Conservation (phyloP, 208 protist genomes). For the Naegleria fowleri region DNA sequence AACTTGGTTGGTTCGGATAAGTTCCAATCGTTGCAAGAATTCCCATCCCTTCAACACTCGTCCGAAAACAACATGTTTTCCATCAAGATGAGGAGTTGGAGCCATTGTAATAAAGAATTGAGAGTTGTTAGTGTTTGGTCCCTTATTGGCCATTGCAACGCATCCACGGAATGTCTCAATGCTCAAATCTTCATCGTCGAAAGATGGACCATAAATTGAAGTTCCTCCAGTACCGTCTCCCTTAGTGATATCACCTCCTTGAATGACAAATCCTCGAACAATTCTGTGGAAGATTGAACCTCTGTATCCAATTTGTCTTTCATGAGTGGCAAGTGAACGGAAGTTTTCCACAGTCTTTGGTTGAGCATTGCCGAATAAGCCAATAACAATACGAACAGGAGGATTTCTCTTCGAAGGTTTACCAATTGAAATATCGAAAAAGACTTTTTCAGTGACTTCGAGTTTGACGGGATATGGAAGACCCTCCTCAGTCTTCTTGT, state of each 20-base stretch:
- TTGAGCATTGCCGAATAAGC: slow-evolving; percentile 40
- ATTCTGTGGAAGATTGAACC: slow-evolving; percentile 57
- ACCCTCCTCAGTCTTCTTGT: slow-evolving; percentile 19
- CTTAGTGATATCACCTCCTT: slow-evolving; percentile 89
- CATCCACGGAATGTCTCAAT: slow-evolving; percentile 60
- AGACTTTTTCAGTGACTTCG: background rate
- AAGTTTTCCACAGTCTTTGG: slow-evolving; percentile 60
- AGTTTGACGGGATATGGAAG: background rate
- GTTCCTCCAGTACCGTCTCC: slow-evolving; percentile 84
- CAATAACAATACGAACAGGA: background rate
- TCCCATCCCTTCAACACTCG: slow-evolving; percentile 34
- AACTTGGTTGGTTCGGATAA: slow-evolving; percentile 30
- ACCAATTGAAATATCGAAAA: slow-evolving; percentile 18
- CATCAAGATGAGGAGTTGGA: slow-evolving; percentile 65
- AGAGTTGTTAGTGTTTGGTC: slow-evolving; percentile 80
- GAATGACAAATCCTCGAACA: slow-evolving; percentile 76
- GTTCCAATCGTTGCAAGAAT: slow-evolving; percentile 39
- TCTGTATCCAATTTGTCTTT: slow-evolving; percentile 45
- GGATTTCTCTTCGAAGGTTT: background rate
- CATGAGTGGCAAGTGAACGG: slow-evolving; percentile 42
- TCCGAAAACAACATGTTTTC: slow-evolving; percentile 77
- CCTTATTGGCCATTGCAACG: slow-evolving; percentile 73
- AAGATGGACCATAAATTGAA: slow-evolving; percentile 79
- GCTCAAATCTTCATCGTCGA: slow-evolving; percentile 85
- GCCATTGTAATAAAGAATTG: slow-evolving; percentile 83